Conservation (phyloP, 2,329 filamentous ascomycete genomes). For the Sclerotinia glacialis region DNA sequence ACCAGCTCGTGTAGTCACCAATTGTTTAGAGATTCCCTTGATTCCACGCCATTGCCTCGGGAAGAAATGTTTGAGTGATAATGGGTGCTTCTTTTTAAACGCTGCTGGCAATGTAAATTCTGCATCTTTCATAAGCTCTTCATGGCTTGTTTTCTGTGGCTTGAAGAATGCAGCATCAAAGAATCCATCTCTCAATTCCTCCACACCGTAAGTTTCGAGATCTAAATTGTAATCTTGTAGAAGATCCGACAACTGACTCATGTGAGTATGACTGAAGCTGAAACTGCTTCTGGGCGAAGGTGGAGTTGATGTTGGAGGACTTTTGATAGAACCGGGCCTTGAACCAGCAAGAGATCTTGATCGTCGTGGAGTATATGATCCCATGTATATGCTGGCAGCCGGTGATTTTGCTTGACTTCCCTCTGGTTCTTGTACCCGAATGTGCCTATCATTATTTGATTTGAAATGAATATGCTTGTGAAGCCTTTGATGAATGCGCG, state of each 20-base stretch:
- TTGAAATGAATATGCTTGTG: conserved; percentile 4
- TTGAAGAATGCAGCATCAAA: conserved; percentile 46
- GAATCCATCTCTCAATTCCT: conserved; percentile 45
- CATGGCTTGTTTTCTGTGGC: conserved; percentile 42
- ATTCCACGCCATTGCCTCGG: conserved; percentile 49
- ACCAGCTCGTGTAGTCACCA: conserved; percentile 50
- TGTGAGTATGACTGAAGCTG: conserved; percentile 34
- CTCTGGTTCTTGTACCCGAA: conserved; percentile 32
- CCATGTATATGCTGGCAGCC: conserved; percentile 38
- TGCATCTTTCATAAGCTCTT: conserved; percentile 44
- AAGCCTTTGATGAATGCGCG: conserved; percentile 28
- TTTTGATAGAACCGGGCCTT: conserved; percentile 21
- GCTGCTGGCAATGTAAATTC: conserved; percentile 47
- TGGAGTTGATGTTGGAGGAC: conserved; percentile 32
- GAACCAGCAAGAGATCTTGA: conserved; percentile 30
- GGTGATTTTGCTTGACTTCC: conserved; percentile 27
- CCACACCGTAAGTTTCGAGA: conserved; percentile 45
- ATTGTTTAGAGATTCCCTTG: conserved; percentile 42
- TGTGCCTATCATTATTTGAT: conserved; percentile 31
- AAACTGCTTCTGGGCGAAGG: conserved; percentile 31
- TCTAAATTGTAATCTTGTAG: conserved; percentile 40
- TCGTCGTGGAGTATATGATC: conserved; percentile 37
- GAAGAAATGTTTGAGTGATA: conserved; percentile 49
- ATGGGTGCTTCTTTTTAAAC: conserved; percentile 47
- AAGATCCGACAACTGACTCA: conserved; percentile 35